Conservation (phyloP, 768 basidiomycete genomes). For the Kwoniella sp. region DNA sequence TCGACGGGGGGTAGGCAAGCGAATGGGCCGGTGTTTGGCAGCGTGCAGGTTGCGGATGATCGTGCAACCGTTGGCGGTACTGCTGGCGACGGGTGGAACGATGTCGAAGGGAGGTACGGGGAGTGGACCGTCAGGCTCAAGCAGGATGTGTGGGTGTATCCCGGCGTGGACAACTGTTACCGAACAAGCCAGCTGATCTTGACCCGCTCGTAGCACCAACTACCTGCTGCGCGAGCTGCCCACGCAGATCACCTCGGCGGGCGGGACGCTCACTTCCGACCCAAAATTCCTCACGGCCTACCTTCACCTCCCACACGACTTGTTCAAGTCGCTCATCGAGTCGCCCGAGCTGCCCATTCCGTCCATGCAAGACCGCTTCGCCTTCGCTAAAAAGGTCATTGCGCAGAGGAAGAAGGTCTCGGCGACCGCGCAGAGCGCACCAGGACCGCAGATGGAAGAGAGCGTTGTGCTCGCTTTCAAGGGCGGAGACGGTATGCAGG, state of each 20-base stretch:
- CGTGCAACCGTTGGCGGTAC: not conserved
- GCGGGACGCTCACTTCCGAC: slow-evolving; percentile 6
- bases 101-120: slow-evolving; percentile 17
- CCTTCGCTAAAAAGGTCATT: slow-evolving; percentile 86
- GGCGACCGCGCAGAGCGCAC: not conserved
- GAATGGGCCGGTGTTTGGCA: not conserved
- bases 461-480: slow-evolving; percentile 90
- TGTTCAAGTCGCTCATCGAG: slow-evolving; percentile 44
- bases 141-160: slow-evolving; percentile 35
- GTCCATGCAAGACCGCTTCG: slow-evolving; percentile 79
- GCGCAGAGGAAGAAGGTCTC: slow-evolving; percentile 65
- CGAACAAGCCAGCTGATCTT: not conserved
- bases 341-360: slow-evolving; percentile 51
- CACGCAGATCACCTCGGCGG: slow-evolving; percentile 1
- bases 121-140: slow-evolving; percentile 33
- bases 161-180: not conserved
- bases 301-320: slow-evolving; percentile 74
- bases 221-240: slow-evolving; percentile 26
- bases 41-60: not conserved
- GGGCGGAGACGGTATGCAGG: slow-evolving; percentile 63
- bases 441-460: slow-evolving; percentile 53
- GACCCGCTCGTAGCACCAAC: slow-evolving; percentile 13
- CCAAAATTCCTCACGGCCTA: slow-evolving; percentile 51
- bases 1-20: not conserved
- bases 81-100: not conserved